phyloP scores from a whole-genome alignment of 805 yeast species.

The Brettanomyces naardenensis region DNA sequence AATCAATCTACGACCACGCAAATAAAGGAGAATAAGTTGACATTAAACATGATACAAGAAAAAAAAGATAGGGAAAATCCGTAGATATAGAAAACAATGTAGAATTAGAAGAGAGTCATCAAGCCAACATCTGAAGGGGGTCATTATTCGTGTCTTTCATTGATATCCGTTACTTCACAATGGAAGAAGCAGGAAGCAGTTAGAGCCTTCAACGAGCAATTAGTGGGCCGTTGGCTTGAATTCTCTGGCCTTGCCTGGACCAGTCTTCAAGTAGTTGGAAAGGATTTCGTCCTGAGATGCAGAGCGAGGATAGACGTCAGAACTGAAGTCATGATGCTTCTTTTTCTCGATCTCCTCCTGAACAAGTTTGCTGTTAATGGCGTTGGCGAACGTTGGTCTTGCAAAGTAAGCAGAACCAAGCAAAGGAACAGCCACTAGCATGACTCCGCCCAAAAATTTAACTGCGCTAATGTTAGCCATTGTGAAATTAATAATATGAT shows the following conservation, averaged over 20 bases:
- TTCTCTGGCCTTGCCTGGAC: conserved; percentile 24
- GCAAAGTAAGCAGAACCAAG: conserved; percentile 16
- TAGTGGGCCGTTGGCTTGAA: conserved; percentile 5
- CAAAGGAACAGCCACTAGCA: conserved; percentile 24
- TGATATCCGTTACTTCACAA: too few species aligned
- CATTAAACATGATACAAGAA: neutral
- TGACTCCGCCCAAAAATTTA: conserved; percentile 21
- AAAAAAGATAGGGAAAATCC: neutral
- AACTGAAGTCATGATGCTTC: conserved; percentile 17
- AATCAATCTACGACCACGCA: too few species aligned
- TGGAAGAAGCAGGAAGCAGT: too few species aligned
- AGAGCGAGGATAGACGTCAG: conserved; percentile 19
- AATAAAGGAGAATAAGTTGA: neutral
- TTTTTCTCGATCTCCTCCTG: conserved; percentile 25
- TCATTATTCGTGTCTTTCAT: too few species aligned
- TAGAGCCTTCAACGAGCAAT: neutral
- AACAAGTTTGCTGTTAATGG: conserved; percentile 24
- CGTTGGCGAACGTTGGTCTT: conserved; percentile 30
- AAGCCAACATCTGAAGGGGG: too few species aligned
- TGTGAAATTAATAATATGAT: conserved; percentile 5
- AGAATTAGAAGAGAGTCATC: neutral
- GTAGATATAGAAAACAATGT: too few species aligned
- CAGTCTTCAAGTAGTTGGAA: conserved; percentile 18
- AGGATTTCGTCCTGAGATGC: conserved; percentile 19
- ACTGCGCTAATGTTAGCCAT: conserved; percentile 23